Conservation (phyloP, 75 land plant species). For the Pinus albicaulis region DNA sequence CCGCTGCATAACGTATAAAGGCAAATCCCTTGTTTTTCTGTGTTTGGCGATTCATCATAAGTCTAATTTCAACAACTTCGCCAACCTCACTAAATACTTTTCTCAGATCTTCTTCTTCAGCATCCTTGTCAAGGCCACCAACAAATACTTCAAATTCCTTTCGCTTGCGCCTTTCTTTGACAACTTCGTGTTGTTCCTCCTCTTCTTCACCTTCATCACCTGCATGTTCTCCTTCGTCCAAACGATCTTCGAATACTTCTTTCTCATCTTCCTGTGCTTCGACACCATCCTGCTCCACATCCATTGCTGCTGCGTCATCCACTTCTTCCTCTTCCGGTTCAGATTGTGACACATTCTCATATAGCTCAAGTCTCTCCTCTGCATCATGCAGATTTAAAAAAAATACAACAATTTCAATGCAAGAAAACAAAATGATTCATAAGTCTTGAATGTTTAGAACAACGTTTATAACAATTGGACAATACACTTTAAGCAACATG, state of each 20-base stretch:
- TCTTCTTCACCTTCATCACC: conserved; percentile 32
- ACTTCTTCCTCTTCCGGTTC: conserved; percentile 42
- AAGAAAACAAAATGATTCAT: too few relatives aligned
- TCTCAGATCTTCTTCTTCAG: conserved; percentile 52
- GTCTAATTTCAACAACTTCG: conserved; percentile 50
- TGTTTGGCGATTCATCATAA: conserved; percentile 27
- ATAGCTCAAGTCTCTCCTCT: conserved; percentile 49
- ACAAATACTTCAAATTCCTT: conserved; percentile 58
- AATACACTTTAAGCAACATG: too few relatives aligned
- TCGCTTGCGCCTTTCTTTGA: conserved; percentile 26
- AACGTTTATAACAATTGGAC: too few relatives aligned
- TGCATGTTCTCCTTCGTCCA: conserved; percentile 24
- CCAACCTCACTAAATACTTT: conserved; percentile 45
- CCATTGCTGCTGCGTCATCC: conserved; percentile 6
- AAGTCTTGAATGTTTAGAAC: too few relatives aligned
- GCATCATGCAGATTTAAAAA: background rate
- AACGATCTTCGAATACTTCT: conserved; percentile 32
- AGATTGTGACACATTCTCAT: conserved; percentile 66
- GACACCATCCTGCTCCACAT: conserved; percentile 17
- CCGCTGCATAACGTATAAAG: conserved; percentile 46
- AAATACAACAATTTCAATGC: too few relatives aligned
- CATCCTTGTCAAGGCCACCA: conserved; percentile 58
- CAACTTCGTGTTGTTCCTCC: conserved; percentile 13
- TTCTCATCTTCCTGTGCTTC: conserved; percentile 42
- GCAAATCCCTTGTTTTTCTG: conserved; percentile 75